A percentile compares a stretch with the other conserved stretches of the same genome.
phyloP scores from a whole-genome alignment of 1,284 basidiomycete genomes.

The Trichosporon inkin region DNA sequence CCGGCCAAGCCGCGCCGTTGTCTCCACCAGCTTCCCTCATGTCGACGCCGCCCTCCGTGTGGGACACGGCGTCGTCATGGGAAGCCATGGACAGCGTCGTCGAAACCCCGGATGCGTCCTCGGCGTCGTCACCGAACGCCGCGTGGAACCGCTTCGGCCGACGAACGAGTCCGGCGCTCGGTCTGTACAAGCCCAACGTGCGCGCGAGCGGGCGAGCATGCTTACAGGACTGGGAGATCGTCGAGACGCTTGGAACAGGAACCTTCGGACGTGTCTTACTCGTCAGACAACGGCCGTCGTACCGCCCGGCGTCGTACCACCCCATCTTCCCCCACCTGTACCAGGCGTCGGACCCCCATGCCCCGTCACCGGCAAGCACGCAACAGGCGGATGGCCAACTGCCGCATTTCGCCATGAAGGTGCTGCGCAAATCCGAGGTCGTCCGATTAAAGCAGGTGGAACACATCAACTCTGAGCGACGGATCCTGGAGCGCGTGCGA shows the following conservation, averaged over 20 bases:
- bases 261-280: conserved; percentile 51
- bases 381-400: conserved; percentile 45
- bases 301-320: conserved; percentile 47
- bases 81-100: conserved; percentile 25
- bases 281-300: conserved; percentile 48
- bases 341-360: conserved; percentile 39
- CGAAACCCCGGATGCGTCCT: conserved; percentile 14
- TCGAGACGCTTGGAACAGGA: conserved; percentile 51
- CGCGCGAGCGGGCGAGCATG: conserved; percentile 28
- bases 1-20: conserved; percentile 27
- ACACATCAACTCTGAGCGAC: conserved; percentile 57
- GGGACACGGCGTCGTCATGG: conserved; percentile 34
- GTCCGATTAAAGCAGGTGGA: conserved; percentile 57
- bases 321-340: conserved; percentile 50
- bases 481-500: conserved; percentile 54
- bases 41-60: conserved; percentile 38
- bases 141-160: not conserved
- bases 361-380: conserved; percentile 41
- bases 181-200: conserved; percentile 9
- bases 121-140: conserved; percentile 11
- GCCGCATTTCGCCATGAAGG: conserved; percentile 56
- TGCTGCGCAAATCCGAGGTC: conserved; percentile 55
- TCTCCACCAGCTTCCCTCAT: conserved; percentile 41
- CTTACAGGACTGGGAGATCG: conserved; percentile 50
- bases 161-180: not conserved